Conservation (phyloP, 2,329 filamentous ascomycete species). For the Botrytis cinerea region DNA sequence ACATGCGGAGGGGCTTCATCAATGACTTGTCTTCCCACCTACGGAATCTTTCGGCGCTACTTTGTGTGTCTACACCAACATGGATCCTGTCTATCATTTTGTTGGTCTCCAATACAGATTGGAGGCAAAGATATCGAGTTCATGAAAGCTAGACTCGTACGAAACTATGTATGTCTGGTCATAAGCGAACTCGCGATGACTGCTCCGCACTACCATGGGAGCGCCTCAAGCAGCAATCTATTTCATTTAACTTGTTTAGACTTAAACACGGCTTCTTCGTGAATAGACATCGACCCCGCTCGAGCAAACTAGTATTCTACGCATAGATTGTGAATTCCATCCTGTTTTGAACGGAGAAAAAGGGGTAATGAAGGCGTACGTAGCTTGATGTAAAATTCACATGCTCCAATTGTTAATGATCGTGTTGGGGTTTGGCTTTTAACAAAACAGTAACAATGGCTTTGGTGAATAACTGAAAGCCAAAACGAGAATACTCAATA, state of each 20-base stretch:
- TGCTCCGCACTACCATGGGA: neutral
- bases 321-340: neutral
- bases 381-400: neutral
- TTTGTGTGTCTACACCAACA: too few relatives aligned
- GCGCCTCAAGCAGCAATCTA: neutral
- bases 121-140: too few relatives aligned
- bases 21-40: too few relatives aligned
- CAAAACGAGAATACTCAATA: neutral
- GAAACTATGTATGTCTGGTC: too few relatives aligned
- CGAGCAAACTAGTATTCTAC: neutral
- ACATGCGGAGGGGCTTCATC: too few relatives aligned
- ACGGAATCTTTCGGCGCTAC: too few relatives aligned
- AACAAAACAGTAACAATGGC: neutral
- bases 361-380: too few relatives aligned
- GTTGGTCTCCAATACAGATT: too few relatives aligned
- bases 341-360: too few relatives aligned
- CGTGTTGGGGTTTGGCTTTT: too few relatives aligned
- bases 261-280: fast-evolving
- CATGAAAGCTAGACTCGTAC: too few relatives aligned
- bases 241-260: neutral
- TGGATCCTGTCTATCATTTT: too few relatives aligned
- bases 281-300: neutral
- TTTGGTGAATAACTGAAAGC: fast-evolving
- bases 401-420: neutral
- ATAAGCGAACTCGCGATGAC: neutral